A percentile compares a stretch with the other conserved stretches of the same genome.
phyloP scores from a whole-genome alignment of 2,329 filamentous ascomycete species.

The Cladobotryum protrusum region DNA sequence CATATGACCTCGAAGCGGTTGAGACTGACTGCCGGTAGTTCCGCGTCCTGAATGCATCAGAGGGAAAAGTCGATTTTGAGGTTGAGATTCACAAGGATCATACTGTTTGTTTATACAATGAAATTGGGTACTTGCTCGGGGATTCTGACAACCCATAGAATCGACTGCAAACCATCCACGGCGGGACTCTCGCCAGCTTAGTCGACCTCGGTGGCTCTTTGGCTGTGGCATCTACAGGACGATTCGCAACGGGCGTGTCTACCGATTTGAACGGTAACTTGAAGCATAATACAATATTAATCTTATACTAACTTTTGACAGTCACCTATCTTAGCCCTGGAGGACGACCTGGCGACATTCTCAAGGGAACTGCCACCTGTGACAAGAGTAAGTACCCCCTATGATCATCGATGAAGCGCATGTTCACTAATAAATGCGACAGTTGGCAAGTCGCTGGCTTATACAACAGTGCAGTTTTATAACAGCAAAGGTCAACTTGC shows the following conservation, averaged over 20 bases:
- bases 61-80: slow-evolving; percentile 69
- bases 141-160: slow-evolving; percentile 46
- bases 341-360: slow-evolving; percentile 49
- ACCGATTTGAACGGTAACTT: slow-evolving; percentile 55
- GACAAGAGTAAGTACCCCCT: slow-evolving; percentile 49
- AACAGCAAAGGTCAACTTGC: slow-evolving; percentile 54
- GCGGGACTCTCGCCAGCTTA: slow-evolving; percentile 72
- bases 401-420: too few species aligned
- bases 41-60: slow-evolving; percentile 56
- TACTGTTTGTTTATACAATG: slow-evolving; percentile 47
- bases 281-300: background rate
- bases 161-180: slow-evolving; percentile 68
- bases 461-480: slow-evolving; percentile 52
- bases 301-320: slow-evolving; percentile 22
- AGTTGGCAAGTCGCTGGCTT: slow-evolving; percentile 61
- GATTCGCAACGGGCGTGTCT: slow-evolving; percentile 58
- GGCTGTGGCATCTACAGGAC: slow-evolving; percentile 57
- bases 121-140: background rate
- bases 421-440: slow-evolving; percentile 11
- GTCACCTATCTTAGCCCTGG: slow-evolving; percentile 59
- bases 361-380: slow-evolving; percentile 51
- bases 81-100: slow-evolving; percentile 68
- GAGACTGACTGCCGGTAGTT: slow-evolving; percentile 41
- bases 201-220: slow-evolving; percentile 61
- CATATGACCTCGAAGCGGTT: background rate